These are phyloP conservation scores for Colletotrichum sp. DNA, from an alignment of 2,329 filamentous ascomycete genomes.

Conservation along the genomic window DNA sequence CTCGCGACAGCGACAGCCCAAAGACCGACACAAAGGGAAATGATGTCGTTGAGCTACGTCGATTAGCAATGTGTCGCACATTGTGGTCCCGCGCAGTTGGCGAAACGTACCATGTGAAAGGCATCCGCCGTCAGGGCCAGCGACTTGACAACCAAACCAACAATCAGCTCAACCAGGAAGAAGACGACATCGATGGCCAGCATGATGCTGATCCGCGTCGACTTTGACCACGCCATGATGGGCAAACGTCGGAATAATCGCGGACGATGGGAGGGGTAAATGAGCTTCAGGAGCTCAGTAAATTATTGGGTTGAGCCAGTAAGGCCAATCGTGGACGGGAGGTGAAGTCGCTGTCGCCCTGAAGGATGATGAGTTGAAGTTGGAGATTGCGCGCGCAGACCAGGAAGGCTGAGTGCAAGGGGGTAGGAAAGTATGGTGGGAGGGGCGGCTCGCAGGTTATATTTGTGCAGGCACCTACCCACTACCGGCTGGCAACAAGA, in stretches of 20 bases:
- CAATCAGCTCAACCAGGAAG: constrained; percentile 86
- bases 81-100: neutral
- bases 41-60: constrained; percentile 90
- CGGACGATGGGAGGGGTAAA: neutral
- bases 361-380: neutral
- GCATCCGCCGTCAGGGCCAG: constrained; percentile 94
- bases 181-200: constrained; percentile 88
- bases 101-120: constrained; percentile 87
- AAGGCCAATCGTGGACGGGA: neutral
- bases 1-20: constrained; percentile 95
- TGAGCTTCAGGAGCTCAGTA: constrained; percentile 5
- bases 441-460: constrained; percentile 6
- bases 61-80: constrained; percentile 22
- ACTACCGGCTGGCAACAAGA: neutral
- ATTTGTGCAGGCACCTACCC: neutral
- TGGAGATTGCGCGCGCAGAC: neutral
- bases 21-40: constrained; percentile 88
- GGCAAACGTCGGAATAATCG: neutral
- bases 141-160: constrained; percentile 87
- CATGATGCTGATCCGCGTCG: constrained; percentile 89
- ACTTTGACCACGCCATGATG: constrained; percentile 87
- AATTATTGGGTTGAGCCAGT: neutral
- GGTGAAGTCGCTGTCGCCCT: neutral
- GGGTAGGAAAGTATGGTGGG: neutral
- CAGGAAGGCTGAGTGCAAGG: neutral